Evolutionary conservation across 768 basidiomycete species (phyloP), one percentile per base, ranked within the genome.

Genomic region (Candolleomyces eurysporus): DNA sequence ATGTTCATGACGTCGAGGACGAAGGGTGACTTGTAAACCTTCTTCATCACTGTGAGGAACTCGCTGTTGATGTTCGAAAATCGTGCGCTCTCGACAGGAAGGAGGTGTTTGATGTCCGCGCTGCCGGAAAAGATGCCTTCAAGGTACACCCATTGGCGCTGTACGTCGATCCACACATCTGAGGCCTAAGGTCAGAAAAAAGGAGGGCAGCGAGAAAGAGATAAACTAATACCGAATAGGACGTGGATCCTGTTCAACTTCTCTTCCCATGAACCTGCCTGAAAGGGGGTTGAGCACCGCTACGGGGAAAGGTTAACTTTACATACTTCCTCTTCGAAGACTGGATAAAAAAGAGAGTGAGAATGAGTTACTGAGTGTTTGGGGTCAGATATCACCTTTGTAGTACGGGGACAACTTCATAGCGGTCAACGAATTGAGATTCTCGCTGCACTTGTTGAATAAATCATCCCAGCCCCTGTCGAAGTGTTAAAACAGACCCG

Each of bases 71-170:
- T 99, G 76, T 96, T 98, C 72, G 92, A 90, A 79, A 99, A 99
- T 32, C 97, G 92, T n/a, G 94, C 87, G 68, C 89, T 94, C 76
- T 99, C 97, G 63, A 98, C 91, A 0, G 97, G 97, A 30, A 99
- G 88, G 14, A 99, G 87, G 72, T 99, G 97, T 72, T 98, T 98
- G 83, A 99, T 98, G 71, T 99, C 97, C 26, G 96, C 97, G 67
- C 95, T 98, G 39, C 96, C 96, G n/a, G 96, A 94, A 76, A 99
- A 99, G 67, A 99, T 99, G 48, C 97, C 97, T 74, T 99, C 97
- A 57, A 99, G 83, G 72, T 99, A 99, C 0, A 99, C 97, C 97
- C 97, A 99, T 78, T 99, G 97, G 7, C 97, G 87, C 68, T 99
- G 97, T 16, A 99, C 97, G 67, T 99, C 97, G 66, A 99, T 97